Evolutionary conservation across 1,139 yeast genomes (phyloP).

Genomic region (Yamadazyma friedrichii): DNA sequence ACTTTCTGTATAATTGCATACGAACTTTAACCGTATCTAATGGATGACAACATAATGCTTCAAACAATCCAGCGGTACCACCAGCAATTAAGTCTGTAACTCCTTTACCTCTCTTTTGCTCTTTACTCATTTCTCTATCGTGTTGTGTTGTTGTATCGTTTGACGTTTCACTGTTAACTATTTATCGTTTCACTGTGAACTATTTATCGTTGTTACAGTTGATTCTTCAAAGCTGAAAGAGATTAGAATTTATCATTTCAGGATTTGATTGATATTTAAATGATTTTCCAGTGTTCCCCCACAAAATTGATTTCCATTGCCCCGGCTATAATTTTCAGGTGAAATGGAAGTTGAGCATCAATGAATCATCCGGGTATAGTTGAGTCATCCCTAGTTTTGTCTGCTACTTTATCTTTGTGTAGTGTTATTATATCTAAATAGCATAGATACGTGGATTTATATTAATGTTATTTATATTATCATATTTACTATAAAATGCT

Average conservation of each 20-base stretch:
- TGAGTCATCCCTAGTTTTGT: background rate
- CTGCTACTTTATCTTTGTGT: background rate
- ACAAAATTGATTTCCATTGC: constrained; percentile 16
- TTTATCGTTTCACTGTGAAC: too few relatives aligned
- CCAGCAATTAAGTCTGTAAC: constrained; percentile 88
- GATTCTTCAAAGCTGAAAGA: background rate
- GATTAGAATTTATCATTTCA: background rate
- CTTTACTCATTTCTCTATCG: constrained; percentile 5
- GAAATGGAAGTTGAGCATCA: constrained; percentile 5
- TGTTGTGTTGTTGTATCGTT: background rate
- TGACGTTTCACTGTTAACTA: background rate
- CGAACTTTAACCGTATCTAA: constrained; percentile 93
- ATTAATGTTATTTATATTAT: too few relatives aligned
- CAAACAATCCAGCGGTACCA: constrained; percentile 95
- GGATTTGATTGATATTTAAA: background rate
- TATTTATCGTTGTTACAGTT: too few relatives aligned
- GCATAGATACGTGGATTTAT: too few relatives aligned
- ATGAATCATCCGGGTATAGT: too few relatives aligned
- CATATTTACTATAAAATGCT: too few relatives aligned
- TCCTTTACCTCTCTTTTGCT: constrained; percentile 26
- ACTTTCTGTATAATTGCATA: constrained; percentile 81
- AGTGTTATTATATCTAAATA: too few relatives aligned
- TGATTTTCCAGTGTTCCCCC: constrained; percentile 12
- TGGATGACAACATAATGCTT: constrained; percentile 96
- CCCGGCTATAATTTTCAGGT: constrained; percentile 12